Conservation (phyloP, 2,329 filamentous ascomycete genomes). For the Blumeriella jaapii region DNA sequence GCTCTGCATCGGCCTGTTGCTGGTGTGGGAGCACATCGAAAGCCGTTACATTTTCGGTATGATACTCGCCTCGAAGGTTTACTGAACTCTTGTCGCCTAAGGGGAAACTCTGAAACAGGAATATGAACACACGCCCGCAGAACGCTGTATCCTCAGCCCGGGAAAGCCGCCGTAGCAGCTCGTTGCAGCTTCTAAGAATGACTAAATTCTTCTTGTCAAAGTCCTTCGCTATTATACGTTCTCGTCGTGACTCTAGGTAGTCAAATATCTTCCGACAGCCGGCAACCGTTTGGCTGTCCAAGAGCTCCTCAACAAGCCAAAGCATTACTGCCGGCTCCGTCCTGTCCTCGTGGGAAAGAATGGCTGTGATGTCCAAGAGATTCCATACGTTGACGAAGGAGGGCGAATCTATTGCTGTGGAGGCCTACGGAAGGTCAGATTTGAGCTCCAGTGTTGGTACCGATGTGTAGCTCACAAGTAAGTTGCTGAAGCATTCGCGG, state of each 20-base stretch:
- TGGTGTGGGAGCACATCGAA: constrained; percentile 51
- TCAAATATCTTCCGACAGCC: constrained; percentile 88
- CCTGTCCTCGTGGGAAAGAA: constrained; percentile 72
- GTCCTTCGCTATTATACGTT: constrained; percentile 70
- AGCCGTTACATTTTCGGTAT: constrained; percentile 84
- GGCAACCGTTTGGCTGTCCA: constrained; percentile 91
- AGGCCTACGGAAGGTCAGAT: constrained; percentile 44
- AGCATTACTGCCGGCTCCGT: constrained; percentile 73
- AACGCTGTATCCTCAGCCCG: constrained; percentile 94
- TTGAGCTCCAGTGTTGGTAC: constrained; percentile 18
- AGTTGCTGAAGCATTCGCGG: constrained; percentile 65
- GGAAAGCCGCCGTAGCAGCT: constrained; percentile 85
- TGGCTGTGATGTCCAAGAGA: constrained; percentile 79
- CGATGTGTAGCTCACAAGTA: constrained; percentile 50
- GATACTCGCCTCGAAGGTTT: constrained; percentile 90
- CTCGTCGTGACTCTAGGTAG: constrained; percentile 85
- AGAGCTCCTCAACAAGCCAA: constrained; percentile 84
- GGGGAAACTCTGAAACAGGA: constrained; percentile 95
- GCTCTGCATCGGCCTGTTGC: constrained; percentile 33
- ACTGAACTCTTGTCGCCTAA: constrained; percentile 95
- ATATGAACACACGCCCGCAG: constrained; percentile 95
- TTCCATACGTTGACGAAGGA: constrained; percentile 84
- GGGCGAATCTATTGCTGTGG: constrained; percentile 63
- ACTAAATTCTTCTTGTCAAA: constrained; percentile 78
- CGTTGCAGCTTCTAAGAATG: constrained; percentile 90